These are phyloP conservation scores for Ogataea pini DNA, from an alignment of 805 yeast species.

Conservation along the genomic window DNA sequence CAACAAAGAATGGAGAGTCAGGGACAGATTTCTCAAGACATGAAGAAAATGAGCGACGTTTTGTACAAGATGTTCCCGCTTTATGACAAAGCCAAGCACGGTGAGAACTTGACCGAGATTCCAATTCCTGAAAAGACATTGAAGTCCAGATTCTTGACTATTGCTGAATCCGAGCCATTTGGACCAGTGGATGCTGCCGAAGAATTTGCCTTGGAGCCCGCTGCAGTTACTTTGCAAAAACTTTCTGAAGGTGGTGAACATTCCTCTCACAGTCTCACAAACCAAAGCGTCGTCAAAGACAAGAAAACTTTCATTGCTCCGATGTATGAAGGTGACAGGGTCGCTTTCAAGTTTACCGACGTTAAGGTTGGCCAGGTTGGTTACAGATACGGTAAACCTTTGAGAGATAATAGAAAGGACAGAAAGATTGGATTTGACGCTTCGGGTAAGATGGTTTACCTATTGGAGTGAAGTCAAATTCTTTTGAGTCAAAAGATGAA, in stretches of 20 bases:
- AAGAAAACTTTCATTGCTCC: slow-evolving; percentile 53
- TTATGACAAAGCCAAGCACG: slow-evolving; percentile 46
- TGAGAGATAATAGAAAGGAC: slow-evolving; percentile 86
- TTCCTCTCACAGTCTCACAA: slow-evolving; percentile 35
- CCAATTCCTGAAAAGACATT: slow-evolving; percentile 84
- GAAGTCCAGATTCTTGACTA: slow-evolving; percentile 78
- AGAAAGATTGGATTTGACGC: slow-evolving; percentile 73
- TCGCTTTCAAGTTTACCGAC: slow-evolving; percentile 70
- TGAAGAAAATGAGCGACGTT: slow-evolving; percentile 56
- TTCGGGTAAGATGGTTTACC: slow-evolving; percentile 54
- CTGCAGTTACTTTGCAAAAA: slow-evolving; percentile 70
- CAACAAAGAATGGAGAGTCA: slow-evolving; percentile 61
- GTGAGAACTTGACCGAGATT: slow-evolving; percentile 89
- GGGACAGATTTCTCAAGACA: slow-evolving; percentile 55
- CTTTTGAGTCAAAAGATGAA: background rate
- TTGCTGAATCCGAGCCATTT: slow-evolving; percentile 93
- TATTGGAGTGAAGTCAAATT: slow-evolving; percentile 24
- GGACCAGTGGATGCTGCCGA: slow-evolving; percentile 95
- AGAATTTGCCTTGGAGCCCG: slow-evolving; percentile 83
- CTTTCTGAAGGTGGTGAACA: slow-evolving; percentile 62
- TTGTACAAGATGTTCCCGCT: slow-evolving; percentile 85
- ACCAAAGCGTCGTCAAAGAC: slow-evolving; percentile 26
- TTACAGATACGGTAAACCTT: slow-evolving; percentile 84
- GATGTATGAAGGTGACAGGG: slow-evolving; percentile 66
- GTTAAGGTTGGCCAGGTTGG: slow-evolving; percentile 86